These are phyloP conservation scores for Phaffia tasmanica DNA, from an alignment of 768 basidiomycete species.

Conservation along the genomic window DNA sequence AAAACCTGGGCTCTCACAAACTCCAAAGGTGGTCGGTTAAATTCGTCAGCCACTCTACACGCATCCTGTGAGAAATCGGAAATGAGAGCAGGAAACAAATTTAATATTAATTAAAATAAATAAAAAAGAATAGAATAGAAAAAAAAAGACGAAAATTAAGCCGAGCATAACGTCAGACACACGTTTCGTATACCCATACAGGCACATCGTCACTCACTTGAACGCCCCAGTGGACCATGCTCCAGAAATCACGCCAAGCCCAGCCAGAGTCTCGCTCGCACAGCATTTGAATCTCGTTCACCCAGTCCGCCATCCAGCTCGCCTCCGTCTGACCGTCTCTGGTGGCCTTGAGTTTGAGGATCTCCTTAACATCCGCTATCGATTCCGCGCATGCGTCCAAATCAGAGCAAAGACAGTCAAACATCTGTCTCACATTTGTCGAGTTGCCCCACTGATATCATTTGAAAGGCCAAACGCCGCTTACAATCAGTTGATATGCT, in stretches of 20 bases:
- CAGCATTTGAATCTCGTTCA: constrained; percentile 11
- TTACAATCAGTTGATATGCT: too few relatives aligned
- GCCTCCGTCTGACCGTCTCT: not conserved
- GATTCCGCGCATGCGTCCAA: constrained; percentile 4
- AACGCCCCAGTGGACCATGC: not conserved
- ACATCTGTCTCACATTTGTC: constrained; percentile 6
- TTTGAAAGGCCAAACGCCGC: too few relatives aligned
- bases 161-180: not conserved
- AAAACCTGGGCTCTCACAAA: too few relatives aligned
- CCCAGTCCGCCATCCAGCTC: constrained; percentile 15
- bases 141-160: not conserved
- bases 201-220: not conserved
- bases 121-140: not conserved
- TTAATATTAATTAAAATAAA: too few relatives aligned
- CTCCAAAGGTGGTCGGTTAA: too few relatives aligned
- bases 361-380: constrained; percentile 13
- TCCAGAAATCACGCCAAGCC: constrained; percentile 22
- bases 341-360: not conserved
- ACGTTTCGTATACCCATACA: not conserved
- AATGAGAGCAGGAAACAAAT: too few relatives aligned
- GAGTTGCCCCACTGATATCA: constrained; percentile 17
- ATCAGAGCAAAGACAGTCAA: constrained; percentile 2
- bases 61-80: too few relatives aligned
- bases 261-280: constrained; percentile 18
- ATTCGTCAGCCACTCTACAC: too few relatives aligned